Evolutionary conservation across 495 filamentous ascomycete genomes (phyloP).

Genomic region (Xylaria castorea): DNA sequence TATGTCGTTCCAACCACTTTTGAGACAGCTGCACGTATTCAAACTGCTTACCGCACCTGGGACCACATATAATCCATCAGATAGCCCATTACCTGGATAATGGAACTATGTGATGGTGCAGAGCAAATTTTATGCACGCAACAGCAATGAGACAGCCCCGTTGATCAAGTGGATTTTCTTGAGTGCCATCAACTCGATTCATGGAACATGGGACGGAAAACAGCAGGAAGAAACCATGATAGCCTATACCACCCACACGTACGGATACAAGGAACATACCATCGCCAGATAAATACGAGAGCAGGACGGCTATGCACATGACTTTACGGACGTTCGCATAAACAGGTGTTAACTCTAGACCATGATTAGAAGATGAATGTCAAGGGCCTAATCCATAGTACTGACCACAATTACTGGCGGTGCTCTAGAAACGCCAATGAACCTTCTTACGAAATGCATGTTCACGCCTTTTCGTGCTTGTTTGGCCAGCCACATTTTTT

Average conservation of each 20-base stretch:
- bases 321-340: background rate
- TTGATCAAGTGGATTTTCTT: background rate
- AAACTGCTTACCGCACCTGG: background rate
- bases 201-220: background rate
- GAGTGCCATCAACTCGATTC: background rate
- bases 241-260: background rate
- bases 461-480: background rate
- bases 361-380: background rate
- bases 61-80: background rate
- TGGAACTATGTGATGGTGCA: background rate
- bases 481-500: background rate
- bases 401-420: no score
- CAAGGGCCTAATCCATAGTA: no score
- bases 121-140: background rate
- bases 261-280: background rate
- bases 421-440: no score
- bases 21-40: background rate
- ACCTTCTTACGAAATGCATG: background rate
- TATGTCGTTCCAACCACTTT: background rate
- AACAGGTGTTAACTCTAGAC: background rate
- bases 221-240: background rate
- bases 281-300: background rate
- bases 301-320: background rate
- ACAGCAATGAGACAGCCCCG: background rate
- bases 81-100: background rate